phyloP scores from a whole-genome alignment of 179 eudicot genomes.

The Spinacia oleracea region DNA sequence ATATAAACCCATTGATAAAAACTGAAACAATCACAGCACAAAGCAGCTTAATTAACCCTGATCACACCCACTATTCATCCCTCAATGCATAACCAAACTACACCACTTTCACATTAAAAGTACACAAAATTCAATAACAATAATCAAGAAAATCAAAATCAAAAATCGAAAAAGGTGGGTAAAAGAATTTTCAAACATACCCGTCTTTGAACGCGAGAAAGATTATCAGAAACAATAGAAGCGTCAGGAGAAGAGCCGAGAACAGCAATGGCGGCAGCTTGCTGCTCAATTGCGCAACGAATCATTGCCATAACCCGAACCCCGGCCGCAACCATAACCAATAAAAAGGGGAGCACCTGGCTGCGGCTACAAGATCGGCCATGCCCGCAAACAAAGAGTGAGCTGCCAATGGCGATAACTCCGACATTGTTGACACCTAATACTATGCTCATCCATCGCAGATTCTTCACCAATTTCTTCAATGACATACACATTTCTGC shows the following conservation, averaged over 20 bases:
- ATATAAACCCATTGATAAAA: no score
- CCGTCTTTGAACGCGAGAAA: constrained; percentile 40
- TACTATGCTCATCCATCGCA: constrained; percentile 38
- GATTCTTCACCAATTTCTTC: constrained; percentile 29
- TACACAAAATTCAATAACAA: not conserved
- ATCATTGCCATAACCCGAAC: constrained; percentile 45
- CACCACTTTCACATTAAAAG: not conserved
- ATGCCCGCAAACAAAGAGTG: constrained; percentile 21
- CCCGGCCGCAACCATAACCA: constrained; percentile 31
- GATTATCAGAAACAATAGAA: constrained; percentile 23
- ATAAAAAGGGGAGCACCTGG: constrained; percentile 32
- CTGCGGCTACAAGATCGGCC: constrained; percentile 18
- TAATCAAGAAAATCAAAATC: not conserved
- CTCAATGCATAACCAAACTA: no score
- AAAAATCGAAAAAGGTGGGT: not conserved
- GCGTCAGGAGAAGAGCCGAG: constrained; percentile 31
- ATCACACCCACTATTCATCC: no score
- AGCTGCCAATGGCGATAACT: constrained; percentile 30
- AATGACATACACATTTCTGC: not conserved
- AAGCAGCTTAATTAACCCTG: no score
- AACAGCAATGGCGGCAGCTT: constrained; percentile 49
- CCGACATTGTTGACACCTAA: constrained; percentile 37
- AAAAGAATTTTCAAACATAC: constrained; percentile 19
- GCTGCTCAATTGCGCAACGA: constrained; percentile 49
- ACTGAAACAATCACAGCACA: no score